Percentiles rank a stretch among this genome's conserved stretches.
Conservation (phyloP, 108 stramenopile genomes). For the Schizochytrium sp. region DNA sequence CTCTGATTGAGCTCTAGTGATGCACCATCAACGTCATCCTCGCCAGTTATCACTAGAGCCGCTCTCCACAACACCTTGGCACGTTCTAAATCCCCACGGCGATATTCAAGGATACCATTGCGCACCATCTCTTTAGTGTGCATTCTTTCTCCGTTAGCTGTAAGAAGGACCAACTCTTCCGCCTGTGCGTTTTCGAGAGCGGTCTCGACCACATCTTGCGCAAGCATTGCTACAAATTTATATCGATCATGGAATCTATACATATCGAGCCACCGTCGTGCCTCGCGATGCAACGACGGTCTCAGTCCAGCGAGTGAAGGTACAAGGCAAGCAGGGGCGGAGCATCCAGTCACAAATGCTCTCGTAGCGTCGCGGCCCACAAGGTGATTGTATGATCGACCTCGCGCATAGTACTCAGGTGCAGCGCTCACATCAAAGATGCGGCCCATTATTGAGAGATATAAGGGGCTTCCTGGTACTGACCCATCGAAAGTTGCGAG, state of each 20-base stretch:
- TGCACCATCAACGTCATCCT: neutral
- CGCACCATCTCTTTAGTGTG: neutral
- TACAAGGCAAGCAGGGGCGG: neutral
- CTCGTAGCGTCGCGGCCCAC: conserved; percentile 53
- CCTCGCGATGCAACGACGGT: neutral
- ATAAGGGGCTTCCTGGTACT: conserved; percentile 16
- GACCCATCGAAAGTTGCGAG: neutral
- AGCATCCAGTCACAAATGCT: conserved; percentile 46
- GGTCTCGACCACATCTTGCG: conserved; percentile 48
- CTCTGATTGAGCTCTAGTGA: neutral
- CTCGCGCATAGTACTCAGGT: conserved; percentile 44
- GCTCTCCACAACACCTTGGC: neutral
- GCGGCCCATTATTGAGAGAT: conserved; percentile 24
- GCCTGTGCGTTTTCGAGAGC: conserved; percentile 11
- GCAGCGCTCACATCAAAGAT: conserved; percentile 45
- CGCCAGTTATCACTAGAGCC: conserved; percentile 12
- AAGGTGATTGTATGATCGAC: conserved; percentile 28
- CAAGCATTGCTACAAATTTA: conserved; percentile 39
- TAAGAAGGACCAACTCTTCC: conserved; percentile 25
- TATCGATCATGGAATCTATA: conserved; percentile 60
- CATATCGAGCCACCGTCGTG: conserved; percentile 42
- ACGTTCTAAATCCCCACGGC: neutral
- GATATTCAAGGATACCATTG: neutral
- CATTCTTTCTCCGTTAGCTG: conserved; percentile 1
- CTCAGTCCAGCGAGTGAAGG: neutral